phyloP scores from a whole-genome alignment of 768 basidiomycete genomes.

The Agrocybe praecox region DNA sequence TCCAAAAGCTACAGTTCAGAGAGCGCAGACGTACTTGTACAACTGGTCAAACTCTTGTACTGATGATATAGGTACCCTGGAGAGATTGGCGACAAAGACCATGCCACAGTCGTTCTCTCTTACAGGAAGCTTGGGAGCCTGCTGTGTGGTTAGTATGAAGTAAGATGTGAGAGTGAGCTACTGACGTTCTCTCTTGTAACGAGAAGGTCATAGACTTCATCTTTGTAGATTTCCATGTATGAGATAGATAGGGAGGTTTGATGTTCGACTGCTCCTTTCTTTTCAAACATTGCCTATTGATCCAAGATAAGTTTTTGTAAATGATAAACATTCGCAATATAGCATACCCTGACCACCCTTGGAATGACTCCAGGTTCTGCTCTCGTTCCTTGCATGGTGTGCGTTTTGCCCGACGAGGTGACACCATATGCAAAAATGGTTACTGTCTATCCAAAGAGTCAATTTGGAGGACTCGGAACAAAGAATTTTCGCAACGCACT shows the following conservation, averaged over 20 bases:
- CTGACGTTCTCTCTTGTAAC: conserved; percentile 69
- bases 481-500: conserved; percentile 56
- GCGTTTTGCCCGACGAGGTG: conserved; percentile 89
- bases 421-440: conserved; percentile 92
- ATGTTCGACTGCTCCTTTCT: conserved; percentile 40
- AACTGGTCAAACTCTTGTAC: conserved; percentile 47
- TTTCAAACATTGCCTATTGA: conserved; percentile 58
- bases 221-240: conserved; percentile 92
- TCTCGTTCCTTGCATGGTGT: conserved; percentile 87
- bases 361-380: conserved; percentile 85
- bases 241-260: conserved; percentile 57
- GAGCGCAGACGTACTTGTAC: conserved; percentile 38
- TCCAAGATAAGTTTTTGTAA: neutral
- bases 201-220: conserved; percentile 87
- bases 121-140: conserved; percentile 57
- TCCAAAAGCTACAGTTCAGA: neutral
- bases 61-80: conserved; percentile 38
- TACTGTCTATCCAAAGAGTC: conserved; percentile 54
- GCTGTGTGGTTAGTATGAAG: conserved; percentile 4
- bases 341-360: conserved; percentile 67
- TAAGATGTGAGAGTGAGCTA: conserved; percentile 6
- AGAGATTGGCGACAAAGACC: conserved; percentile 58
- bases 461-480: neutral
- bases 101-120: conserved; percentile 54
- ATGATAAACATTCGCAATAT: neutral